phyloP scores from a whole-genome alignment of 345 rosid genomes.

The Odontarrhena argentea region DNA sequence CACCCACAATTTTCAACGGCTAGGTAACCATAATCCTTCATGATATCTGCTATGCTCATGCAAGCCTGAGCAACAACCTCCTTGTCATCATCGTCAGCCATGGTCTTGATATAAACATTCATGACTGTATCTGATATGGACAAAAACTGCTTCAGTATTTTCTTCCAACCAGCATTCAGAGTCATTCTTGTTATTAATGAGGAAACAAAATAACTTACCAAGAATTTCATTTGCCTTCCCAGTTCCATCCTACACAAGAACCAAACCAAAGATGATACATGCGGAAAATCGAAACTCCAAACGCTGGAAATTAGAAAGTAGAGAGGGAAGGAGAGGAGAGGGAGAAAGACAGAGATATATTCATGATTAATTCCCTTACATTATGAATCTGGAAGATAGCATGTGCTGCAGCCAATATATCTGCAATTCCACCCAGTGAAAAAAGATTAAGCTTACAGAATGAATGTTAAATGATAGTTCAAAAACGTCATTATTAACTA shows the following conservation, averaged over 20 bases:
- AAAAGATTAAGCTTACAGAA: conserved; percentile 21
- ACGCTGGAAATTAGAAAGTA: not conserved
- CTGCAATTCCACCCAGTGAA: conserved; percentile 54
- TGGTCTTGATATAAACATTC: conserved; percentile 72
- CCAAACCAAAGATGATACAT: conserved; percentile 22
- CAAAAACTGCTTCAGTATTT: conserved; percentile 33
- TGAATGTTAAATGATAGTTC: conserved; percentile 12
- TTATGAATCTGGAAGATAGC: conserved; percentile 71
- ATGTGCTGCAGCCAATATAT: conserved; percentile 84
- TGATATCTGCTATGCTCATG: conserved; percentile 77
- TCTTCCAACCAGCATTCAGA: conserved; percentile 15
- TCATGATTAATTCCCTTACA: conserved; percentile 55
- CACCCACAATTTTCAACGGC: conserved; percentile 88
- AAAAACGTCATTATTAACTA: conserved; percentile 2
- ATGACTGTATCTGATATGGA: conserved; percentile 67
- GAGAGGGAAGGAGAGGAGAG: not conserved
- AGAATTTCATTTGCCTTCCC: conserved; percentile 73
- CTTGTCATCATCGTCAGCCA: conserved; percentile 95
- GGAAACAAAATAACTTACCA: conserved; percentile 50
- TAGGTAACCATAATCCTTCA: conserved; percentile 77
- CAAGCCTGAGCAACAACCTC: conserved; percentile 98
- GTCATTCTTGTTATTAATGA: conserved; percentile 10
- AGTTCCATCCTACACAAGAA: conserved; percentile 67
- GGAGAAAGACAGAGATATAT: conserved; percentile 14
- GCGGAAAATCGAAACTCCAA: conserved; percentile 19